Base-by-base conservation (phyloP, 1,139 yeast genomes). In the Fermentozyma sake region DNA sequence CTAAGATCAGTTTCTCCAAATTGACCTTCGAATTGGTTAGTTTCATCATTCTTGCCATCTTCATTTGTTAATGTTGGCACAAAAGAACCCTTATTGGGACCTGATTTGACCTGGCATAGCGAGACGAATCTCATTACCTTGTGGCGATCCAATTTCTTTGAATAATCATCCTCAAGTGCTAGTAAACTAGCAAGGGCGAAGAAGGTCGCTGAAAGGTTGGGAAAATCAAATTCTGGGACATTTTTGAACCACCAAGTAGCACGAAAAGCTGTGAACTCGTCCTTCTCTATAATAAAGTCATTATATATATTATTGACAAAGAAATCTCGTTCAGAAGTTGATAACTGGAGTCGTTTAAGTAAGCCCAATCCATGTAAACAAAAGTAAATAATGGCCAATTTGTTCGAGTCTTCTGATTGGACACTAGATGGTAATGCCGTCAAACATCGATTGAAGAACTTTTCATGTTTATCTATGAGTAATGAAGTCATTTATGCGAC, bases 1-100 rank as follows among this genome's bases (percentile, higher is more conserved):
- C 97, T 59, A 30, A 84, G 52, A 51, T 87, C 97, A 10, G 65
- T 61, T 28, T 82, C 89, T 10, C 85, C 93, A 44, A 58, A 68
- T 15, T 29, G 38, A 8, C 22, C 13, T 16, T 5, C 2, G n/a
- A 19, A 8, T 14, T 31, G 35, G 8, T 13, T 2, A 50, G 50
- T 3, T 26, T 20, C 11, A 19, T 19, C n/a, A 19, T 7, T 9
- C 8, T 9, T 6, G 16, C 15, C 71, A n/a, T n/a, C n/a, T n/a
- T n/a, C n/a, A n/a, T n/a, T n/a, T 70, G 2, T 44, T 28, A 18
- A 26, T 22, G 33, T 41, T 13, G 46, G 46, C 11, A 31, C 41
- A 31, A 75, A 61, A 10, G 68, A 58, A 1, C 83, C 80, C 19
- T 61, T 61, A 38, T 76, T 70, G 1, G 71, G 61, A 0, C 96